Evolutionary conservation across 805 yeast species (phyloP), one percentile per base, ranked within the genome.

Genomic region (Lipomyces chichibuensis): DNA sequence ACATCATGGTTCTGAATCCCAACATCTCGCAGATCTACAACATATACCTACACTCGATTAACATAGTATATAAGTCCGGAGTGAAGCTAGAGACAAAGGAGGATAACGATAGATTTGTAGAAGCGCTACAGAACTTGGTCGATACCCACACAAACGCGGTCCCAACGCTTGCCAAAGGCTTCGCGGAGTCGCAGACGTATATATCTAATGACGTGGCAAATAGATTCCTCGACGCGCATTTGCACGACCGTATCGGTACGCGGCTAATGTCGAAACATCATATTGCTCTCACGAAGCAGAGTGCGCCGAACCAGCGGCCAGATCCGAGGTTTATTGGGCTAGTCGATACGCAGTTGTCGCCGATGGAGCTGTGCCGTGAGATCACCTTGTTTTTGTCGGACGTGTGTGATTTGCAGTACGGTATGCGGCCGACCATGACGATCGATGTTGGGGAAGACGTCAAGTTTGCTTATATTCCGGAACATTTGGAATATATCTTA

Each of bases 231-330:
- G 91, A 91, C 74, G 79, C 82, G 11, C 98, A 94, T 79, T 81
- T 94, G 72, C 82, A 84, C 64, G 97, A 93, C 71, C 83, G 98
- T 69, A 93, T 94, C 54, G 84, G 93, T 71, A 91, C 95, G 87
- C 86, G 97, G 65, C 80, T 93, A 60, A 81, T 92, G 63, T 92
- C 96, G 0, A 93, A 90, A 69, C 97, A 95, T 77, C 97, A 90
- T 78, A 83, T 91, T 27, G 84, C 85, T 62, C 78, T 92, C 46
- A 81, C 92, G 3, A 76, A 80, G 5, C 84, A 69, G 35, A 63
- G 60, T 51, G 25, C 55, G 17, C 20, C 65, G 13, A 29, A 23
- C 5, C 35, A 57, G 14, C 33, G 20, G 33, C 25, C 49, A 35
- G 39, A 14, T 20, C 13, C 54, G 23, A 83, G 83, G 65, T 85